A percentile compares a stretch with the other conserved stretches of the same genome.
phyloP scores from a whole-genome alignment of 306 rosid species.

The Corylus americana region DNA sequence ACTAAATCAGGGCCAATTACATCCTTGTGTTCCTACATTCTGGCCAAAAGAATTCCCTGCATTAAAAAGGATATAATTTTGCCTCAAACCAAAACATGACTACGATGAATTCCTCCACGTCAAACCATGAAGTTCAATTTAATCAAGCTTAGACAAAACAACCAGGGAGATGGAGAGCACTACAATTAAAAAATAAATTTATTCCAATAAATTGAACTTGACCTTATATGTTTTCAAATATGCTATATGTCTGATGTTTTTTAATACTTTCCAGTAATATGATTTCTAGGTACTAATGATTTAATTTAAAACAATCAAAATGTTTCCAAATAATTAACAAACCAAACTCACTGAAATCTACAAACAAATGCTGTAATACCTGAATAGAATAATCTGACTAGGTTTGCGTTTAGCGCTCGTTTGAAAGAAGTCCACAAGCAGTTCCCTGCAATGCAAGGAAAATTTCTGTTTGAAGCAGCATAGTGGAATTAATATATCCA shows the following conservation, averaged over 20 bases:
- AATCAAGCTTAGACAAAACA: neutral
- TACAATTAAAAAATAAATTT: neutral
- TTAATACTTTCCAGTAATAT: neutral
- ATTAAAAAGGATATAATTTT: neutral
- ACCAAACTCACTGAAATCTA: neutral
- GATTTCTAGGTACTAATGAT: neutral
- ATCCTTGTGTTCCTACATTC: neutral
- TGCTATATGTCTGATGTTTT: neutral
- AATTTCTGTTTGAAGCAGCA: slow-evolving; percentile 14
- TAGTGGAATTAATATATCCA: slow-evolving; percentile 11
- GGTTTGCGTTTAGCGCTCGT: slow-evolving; percentile 73
- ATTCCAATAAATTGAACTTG: neutral
- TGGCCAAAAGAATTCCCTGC: neutral
- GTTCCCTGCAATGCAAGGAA: slow-evolving; percentile 63
- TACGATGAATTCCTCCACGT: too few species aligned
- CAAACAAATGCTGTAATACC: slow-evolving; percentile 45
- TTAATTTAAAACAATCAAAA: neutral
- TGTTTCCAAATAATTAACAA: neutral
- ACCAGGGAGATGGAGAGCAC: neutral
- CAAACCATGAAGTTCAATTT: too few species aligned
- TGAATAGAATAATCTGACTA: slow-evolving; percentile 82
- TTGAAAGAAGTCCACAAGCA: slow-evolving; percentile 74
- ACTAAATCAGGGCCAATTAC: neutral
- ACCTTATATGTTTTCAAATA: neutral
- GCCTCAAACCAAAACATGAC: neutral